Evolutionary conservation across 208 protist genomes (phyloP).

Genomic region (Angomonas deanei): DNA sequence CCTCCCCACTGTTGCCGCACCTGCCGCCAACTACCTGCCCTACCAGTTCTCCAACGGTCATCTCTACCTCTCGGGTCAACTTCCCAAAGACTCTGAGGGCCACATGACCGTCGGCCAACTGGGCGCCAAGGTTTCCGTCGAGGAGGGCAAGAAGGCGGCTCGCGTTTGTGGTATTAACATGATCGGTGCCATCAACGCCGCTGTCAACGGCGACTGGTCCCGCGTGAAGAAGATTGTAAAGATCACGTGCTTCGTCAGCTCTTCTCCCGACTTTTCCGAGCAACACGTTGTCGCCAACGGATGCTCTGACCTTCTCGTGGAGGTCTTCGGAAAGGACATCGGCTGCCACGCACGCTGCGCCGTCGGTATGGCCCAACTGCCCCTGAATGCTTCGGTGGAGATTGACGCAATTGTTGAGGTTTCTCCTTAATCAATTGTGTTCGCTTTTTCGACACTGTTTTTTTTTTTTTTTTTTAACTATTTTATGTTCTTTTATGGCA

Average conservation of each 20-base stretch:
- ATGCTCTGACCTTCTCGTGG: slow-evolving; percentile 63
- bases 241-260: slow-evolving; percentile 73
- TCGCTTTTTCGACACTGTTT: slow-evolving; percentile 4
- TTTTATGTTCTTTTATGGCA: too few species aligned
- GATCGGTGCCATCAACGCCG: slow-evolving; percentile 57
- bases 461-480: slow-evolving; percentile 6
- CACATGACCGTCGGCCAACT: slow-evolving; percentile 47
- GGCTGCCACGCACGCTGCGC: slow-evolving; percentile 70
- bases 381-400: slow-evolving; percentile 62
- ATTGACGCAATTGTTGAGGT: slow-evolving; percentile 65
- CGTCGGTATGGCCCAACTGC: slow-evolving; percentile 65
- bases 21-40: slow-evolving; percentile 69
- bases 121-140: slow-evolving; percentile 33
- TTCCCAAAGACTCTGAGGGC: slow-evolving; percentile 51
- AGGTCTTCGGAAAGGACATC: slow-evolving; percentile 58
- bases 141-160: slow-evolving; percentile 60
- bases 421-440: background rate
- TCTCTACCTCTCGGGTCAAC: slow-evolving; percentile 69
- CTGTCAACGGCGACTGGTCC: slow-evolving; percentile 45
- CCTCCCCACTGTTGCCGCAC: slow-evolving; percentile 46
- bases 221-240: slow-evolving; percentile 71
- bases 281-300: slow-evolving; percentile 73
- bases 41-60: slow-evolving; percentile 31
- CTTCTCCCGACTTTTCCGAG: slow-evolving; percentile 41
- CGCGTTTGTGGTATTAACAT: slow-evolving; percentile 35